Conservation (phyloP, 2,329 filamentous ascomycete genomes). For the Botrytis galanthina region DNA sequence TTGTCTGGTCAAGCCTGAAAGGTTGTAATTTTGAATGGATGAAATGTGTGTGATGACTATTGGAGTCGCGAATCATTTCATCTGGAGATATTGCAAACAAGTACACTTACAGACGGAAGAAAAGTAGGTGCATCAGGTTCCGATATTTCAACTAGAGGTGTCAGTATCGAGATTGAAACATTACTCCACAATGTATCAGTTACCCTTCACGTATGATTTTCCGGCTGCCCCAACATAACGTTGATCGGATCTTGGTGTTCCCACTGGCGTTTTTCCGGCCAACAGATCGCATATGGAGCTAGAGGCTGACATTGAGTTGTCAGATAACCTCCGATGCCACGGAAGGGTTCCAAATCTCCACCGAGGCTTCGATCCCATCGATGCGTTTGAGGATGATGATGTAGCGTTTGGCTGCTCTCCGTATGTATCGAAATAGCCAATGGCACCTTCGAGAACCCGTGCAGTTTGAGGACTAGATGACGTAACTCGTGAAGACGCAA, state of each 20-base stretch:
- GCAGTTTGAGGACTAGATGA: slow-evolving; percentile 29
- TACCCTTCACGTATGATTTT: slow-evolving; percentile 27
- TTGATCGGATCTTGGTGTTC: slow-evolving; percentile 29
- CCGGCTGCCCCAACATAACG: slow-evolving; percentile 27
- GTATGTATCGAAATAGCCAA: slow-evolving; percentile 26
- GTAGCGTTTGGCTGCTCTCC: neutral
- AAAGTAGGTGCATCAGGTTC: slow-evolving; percentile 31
- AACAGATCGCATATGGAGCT: slow-evolving; percentile 36
- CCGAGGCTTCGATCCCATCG: slow-evolving; percentile 20
- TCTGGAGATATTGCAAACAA: too few species aligned
- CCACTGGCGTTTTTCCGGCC: slow-evolving; percentile 34
- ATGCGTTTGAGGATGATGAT: slow-evolving; percentile 13
- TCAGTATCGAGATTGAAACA: neutral
- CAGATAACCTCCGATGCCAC: slow-evolving; percentile 37
- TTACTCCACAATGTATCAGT: neutral
- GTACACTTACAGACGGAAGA: slow-evolving; percentile 36
- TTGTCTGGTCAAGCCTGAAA: too few species aligned
- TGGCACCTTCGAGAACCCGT: slow-evolving; percentile 31
- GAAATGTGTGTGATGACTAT: neutral
- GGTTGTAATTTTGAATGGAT: neutral
- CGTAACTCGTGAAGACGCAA: slow-evolving; percentile 1
- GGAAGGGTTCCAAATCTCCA: slow-evolving; percentile 35
- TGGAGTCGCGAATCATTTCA: neutral
- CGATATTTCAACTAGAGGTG: slow-evolving; percentile 32
- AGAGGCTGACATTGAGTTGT: slow-evolving; percentile 34